Conservation (phyloP, 2,329 filamentous ascomycete species). For the Aspergillus candidus region DNA sequence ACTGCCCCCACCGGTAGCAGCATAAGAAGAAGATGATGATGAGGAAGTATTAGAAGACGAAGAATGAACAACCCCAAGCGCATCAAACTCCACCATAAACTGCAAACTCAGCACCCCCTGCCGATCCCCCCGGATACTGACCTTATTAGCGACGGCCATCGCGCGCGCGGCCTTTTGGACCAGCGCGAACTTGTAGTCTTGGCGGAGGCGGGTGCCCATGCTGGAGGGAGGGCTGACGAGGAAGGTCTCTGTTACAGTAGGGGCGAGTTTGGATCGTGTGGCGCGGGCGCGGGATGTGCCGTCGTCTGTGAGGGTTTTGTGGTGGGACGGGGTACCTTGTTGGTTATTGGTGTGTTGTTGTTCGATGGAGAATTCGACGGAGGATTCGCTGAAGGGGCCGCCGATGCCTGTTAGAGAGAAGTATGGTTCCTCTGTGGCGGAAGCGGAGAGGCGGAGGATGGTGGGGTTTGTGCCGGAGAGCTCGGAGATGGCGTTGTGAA, state of each 20-base stretch:
- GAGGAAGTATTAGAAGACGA: conserved; percentile 5
- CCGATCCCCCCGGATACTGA: conserved; percentile 79
- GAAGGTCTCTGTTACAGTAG: conserved; percentile 47
- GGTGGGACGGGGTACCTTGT: conserved; percentile 19
- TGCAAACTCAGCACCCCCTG: conserved; percentile 91
- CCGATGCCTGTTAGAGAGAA: conserved; percentile 66
- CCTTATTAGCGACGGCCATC: conserved; percentile 90
- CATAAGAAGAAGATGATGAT: conserved; percentile 17
- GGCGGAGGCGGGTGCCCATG: conserved; percentile 56
- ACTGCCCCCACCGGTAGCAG: conserved; percentile 15
- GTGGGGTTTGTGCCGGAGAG: conserved; percentile 63
- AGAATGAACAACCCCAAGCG: conserved; percentile 30
- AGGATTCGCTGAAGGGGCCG: conserved; percentile 53
- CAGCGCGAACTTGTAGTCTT: conserved; percentile 81
- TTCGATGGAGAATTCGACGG: conserved; percentile 54
- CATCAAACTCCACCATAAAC: conserved; percentile 88
- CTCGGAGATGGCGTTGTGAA: conserved; percentile 48
- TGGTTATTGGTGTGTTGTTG: conserved; percentile 19
- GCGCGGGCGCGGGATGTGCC: conserved; percentile 29
- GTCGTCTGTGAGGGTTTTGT: conserved; percentile 33
- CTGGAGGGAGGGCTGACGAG: conserved; percentile 52
- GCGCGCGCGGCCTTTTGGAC: conserved; percentile 80
- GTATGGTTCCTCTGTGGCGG: conserved; percentile 56
- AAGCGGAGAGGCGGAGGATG: conserved; percentile 62
- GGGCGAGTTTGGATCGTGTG: conserved; percentile 33